Percentiles rank a stretch among this genome's conserved stretches.
These are phyloP conservation scores for Fusarium fujikuroi DNA, from an alignment of 2,329 filamentous ascomycete species.

Conservation along the genomic window DNA sequence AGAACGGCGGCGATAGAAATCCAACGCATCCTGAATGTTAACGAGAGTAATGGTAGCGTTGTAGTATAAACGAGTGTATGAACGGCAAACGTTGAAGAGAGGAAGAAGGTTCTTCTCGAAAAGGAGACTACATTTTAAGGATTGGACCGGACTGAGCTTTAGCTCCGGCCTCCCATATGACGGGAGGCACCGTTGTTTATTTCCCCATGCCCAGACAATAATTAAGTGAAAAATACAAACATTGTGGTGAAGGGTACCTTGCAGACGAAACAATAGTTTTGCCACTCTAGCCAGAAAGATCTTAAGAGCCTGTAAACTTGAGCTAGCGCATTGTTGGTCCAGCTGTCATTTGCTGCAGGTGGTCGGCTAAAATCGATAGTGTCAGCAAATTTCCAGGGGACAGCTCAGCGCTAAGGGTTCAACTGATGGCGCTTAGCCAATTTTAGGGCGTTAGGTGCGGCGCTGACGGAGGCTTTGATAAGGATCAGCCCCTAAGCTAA, in stretches of 20 bases:
- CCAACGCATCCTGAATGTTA: slow-evolving; percentile 31
- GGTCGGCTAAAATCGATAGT: background rate
- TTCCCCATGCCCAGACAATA: background rate
- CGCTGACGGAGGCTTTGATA: background rate
- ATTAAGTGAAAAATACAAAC: fast-evolving
- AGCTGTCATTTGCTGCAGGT: background rate
- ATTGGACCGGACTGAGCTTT: background rate
- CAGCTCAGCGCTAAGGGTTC: background rate
- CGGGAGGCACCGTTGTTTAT: background rate
- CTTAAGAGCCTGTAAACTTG: background rate
- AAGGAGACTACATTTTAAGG: background rate
- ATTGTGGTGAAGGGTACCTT: background rate
- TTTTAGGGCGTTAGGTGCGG: background rate
- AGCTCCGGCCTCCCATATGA: background rate
- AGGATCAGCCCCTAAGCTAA: background rate
- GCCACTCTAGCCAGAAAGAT: background rate
- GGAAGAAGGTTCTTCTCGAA: background rate
- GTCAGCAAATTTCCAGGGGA: background rate
- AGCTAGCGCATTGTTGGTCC: background rate
- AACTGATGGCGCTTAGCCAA: background rate
- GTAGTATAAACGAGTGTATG: background rate
- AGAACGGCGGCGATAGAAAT: slow-evolving; percentile 19
- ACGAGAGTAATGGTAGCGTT: slow-evolving; percentile 4
- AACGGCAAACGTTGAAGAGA: background rate
- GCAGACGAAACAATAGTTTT: background rate